phyloP scores from a whole-genome alignment of 345 rosid species.

The Hibiscus syriacus region DNA sequence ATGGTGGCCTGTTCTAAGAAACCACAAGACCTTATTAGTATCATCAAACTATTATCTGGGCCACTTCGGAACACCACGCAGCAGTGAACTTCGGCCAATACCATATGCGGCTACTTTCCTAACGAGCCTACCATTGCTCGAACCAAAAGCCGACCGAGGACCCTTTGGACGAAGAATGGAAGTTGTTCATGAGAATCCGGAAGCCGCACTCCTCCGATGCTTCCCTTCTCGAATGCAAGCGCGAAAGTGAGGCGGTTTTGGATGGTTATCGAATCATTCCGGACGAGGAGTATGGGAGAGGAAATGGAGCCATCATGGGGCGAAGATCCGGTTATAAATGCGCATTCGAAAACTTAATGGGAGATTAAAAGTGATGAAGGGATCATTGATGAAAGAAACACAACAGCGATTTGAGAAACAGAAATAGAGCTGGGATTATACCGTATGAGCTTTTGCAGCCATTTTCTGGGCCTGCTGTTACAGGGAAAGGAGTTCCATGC shows the following conservation, averaged over 20 bases:
- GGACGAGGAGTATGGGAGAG: slow-evolving; percentile 49
- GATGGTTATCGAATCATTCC: slow-evolving; percentile 37
- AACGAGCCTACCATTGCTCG: slow-evolving; percentile 44
- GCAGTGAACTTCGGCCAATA: slow-evolving; percentile 55
- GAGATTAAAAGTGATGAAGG: slow-evolving; percentile 30
- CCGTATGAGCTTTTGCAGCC: slow-evolving; percentile 45
- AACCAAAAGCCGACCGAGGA: slow-evolving; percentile 35
- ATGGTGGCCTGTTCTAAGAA: slow-evolving; percentile 45
- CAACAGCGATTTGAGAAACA: slow-evolving; percentile 20
- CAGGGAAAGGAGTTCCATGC: slow-evolving; percentile 43
- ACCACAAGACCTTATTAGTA: slow-evolving; percentile 22
- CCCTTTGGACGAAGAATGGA: slow-evolving; percentile 23
- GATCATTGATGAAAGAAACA: slow-evolving; percentile 29
- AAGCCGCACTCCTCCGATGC: slow-evolving; percentile 18
- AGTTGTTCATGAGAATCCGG: slow-evolving; percentile 30
- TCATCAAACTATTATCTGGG: slow-evolving; percentile 34
- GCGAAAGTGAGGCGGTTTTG: slow-evolving; percentile 29
- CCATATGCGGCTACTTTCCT: slow-evolving; percentile 42
- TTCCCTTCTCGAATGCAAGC: slow-evolving; percentile 52
- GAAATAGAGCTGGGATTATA: slow-evolving; percentile 34
- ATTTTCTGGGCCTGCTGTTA: slow-evolving; percentile 32
- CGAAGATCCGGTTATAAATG: slow-evolving; percentile 18
- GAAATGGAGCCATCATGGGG: slow-evolving; percentile 26
- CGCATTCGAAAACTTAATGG: slow-evolving; percentile 31
- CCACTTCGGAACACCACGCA: slow-evolving; percentile 43